A percentile compares a stretch with the other conserved stretches of the same genome.
phyloP scores from a whole-genome alignment of 805 yeast species.

The Torulaspora quercuum region DNA sequence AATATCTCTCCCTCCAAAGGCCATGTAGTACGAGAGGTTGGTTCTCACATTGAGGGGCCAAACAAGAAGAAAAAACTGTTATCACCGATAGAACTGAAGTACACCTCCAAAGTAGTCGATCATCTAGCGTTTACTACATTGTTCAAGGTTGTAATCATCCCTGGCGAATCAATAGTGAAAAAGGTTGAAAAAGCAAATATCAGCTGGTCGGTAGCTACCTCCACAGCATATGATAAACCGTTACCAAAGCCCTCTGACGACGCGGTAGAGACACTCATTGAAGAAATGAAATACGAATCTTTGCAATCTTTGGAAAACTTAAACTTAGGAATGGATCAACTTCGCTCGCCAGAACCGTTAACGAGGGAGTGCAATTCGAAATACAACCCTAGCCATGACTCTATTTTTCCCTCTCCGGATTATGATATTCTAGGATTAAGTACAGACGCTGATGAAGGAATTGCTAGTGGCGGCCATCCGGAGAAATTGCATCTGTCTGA shows the following conservation, averaged over 20 bases:
- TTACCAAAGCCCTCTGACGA: conserved; percentile 19
- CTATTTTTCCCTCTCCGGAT: conserved; percentile 12
- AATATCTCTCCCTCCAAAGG: conserved; percentile 2
- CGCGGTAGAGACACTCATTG: conserved; percentile 15
- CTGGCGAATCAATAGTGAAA: conserved; percentile 12
- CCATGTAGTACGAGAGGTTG: conserved; percentile 2
- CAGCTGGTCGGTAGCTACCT: conserved; percentile 25
- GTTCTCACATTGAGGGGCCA: conserved; percentile 2
- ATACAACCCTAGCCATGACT: conserved; percentile 3
- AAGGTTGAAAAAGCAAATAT: conserved; percentile 23
- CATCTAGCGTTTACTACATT: conserved; percentile 3
- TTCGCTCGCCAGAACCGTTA: conserved; percentile 1
- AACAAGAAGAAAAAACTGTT: conserved; percentile 21
- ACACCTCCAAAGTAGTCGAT: conserved; percentile 9
- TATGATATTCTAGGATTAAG: conserved; percentile 7
- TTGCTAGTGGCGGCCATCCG: conserved; percentile 4
- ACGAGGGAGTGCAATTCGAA: conserved; percentile 9
- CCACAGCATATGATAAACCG: conserved; percentile 25
- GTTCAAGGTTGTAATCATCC: conserved; percentile 13
- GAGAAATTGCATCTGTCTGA: not conserved
- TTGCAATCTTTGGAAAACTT: conserved; percentile 8
- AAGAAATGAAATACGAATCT: conserved; percentile 11
- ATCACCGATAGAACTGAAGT: conserved; percentile 25
- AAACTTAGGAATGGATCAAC: conserved; percentile 2
- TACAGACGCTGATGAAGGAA: conserved; percentile 1